These are phyloP conservation scores for Colletotrichum orchidophilum DNA, from an alignment of 2,329 filamentous ascomycete genomes.

Conservation along the genomic window DNA sequence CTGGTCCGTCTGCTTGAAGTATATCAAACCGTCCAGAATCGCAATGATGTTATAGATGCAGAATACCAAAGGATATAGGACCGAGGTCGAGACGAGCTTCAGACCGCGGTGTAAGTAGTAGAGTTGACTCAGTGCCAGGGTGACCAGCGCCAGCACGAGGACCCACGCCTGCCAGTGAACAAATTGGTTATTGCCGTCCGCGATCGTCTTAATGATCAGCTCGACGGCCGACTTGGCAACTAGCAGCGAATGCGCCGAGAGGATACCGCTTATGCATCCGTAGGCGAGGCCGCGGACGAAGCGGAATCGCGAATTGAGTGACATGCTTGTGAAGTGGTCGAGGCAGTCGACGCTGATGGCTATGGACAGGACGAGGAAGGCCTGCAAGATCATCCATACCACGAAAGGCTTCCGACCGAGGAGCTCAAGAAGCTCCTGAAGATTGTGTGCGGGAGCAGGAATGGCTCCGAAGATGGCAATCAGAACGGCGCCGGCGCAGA, in stretches of 20 bases:
- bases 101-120: slow-evolving; percentile 95
- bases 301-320: slow-evolving; percentile 73
- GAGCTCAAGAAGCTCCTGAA: slow-evolving; percentile 82
- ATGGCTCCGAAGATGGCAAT: slow-evolving; percentile 96
- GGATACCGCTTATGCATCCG: slow-evolving; percentile 88
- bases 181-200: slow-evolving; percentile 92
- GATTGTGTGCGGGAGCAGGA: slow-evolving; percentile 87
- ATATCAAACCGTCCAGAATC: slow-evolving; percentile 95
- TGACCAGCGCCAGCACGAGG: slow-evolving; percentile 83
- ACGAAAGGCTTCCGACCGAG: slow-evolving; percentile 81
- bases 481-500: slow-evolving; percentile 86
- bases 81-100: slow-evolving; percentile 93
- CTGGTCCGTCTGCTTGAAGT: slow-evolving; percentile 88
- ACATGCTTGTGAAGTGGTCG: slow-evolving; percentile 60
- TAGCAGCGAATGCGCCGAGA: slow-evolving; percentile 92
- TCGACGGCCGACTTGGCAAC: slow-evolving; percentile 98
- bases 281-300: slow-evolving; percentile 86
- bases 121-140: slow-evolving; percentile 86
- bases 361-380: slow-evolving; percentile 75
- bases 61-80: slow-evolving; percentile 96
- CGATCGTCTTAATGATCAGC: slow-evolving; percentile 84
- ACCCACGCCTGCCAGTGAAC: slow-evolving; percentile 95
- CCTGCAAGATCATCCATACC: slow-evolving; percentile 87
- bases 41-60: slow-evolving; percentile 99
- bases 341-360: slow-evolving; percentile 69